These are phyloP conservation scores for Gigaspora rosea DNA, from an alignment of 192 early-diverging fungal species.

Conservation along the genomic window DNA sequence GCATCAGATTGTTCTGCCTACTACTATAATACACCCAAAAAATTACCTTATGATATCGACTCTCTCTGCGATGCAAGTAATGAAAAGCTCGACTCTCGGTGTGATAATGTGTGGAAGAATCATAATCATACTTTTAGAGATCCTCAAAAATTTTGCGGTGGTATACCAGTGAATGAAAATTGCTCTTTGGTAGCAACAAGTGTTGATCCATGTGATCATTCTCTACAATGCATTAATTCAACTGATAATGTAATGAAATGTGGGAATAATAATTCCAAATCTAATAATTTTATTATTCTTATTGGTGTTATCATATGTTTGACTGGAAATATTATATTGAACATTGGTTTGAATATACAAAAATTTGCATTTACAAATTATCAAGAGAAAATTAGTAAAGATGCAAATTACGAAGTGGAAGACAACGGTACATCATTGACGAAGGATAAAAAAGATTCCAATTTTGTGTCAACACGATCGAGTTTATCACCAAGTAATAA, in stretches of 20 bases:
- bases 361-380: slow-evolving; percentile 77
- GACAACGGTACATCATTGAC: too few relatives aligned
- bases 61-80: slow-evolving; percentile 51
- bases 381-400: too few relatives aligned
- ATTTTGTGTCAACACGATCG: slow-evolving; percentile 57
- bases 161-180: slow-evolving; percentile 39
- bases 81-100: slow-evolving; percentile 63
- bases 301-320: slow-evolving; percentile 73
- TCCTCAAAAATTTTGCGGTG: slow-evolving; percentile 55
- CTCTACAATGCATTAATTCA: not conserved
- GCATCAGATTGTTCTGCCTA: slow-evolving; percentile 57
- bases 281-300: slow-evolving; percentile 66
- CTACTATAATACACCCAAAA: slow-evolving; percentile 40
- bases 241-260: slow-evolving; percentile 39
- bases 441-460: too few relatives aligned
- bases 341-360: slow-evolving; percentile 81
- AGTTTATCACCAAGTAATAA: slow-evolving; percentile 33
- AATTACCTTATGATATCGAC: slow-evolving; percentile 33
- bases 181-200: slow-evolving; percentile 50
- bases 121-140: slow-evolving; percentile 45
- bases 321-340: slow-evolving; percentile 64
- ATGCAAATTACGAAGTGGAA: too few relatives aligned
- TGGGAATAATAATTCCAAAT: slow-evolving; percentile 35
- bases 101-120: slow-evolving; percentile 62
- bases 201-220: slow-evolving; percentile 53